Base-by-base conservation (phyloP, 257 asterid genomes). In the Nicotiana undulata region DNA sequence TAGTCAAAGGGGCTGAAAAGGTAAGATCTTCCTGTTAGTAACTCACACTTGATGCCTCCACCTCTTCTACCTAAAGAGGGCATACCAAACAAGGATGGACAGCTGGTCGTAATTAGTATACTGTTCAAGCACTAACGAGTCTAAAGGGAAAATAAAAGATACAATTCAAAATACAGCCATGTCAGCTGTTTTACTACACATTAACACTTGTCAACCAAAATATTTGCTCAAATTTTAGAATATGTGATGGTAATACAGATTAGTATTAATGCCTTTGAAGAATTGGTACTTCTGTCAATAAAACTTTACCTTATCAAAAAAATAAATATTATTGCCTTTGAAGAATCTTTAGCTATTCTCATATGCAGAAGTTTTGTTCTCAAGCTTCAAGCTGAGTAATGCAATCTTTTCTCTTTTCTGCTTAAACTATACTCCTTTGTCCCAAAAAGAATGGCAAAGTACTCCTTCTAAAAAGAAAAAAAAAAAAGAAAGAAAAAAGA, bases 1-100 rank as follows among this genome's bases (percentile, higher is more conserved):
- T 95, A 16, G 87, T 95, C 85, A 95, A 95, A 89, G 99, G 99
- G 63, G 98, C 98, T 29, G 98, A 93, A 87, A 95, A 95, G 98
- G 99, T 95, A 75, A 82, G 85, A 59, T 51, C 81, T 75, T 64
- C 49, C 46, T 82, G 20, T 55, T 67, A 58, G 37, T 60, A 72
- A 56, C 37, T 74, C 61, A 44, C 55, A n/a, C 24, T 34, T 0
- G 29, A 66, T 66, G 53, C 52, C 75, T 66, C 75, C 6, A 17
- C 11, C 10, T n/a, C 76, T n/a, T n/a, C n/a, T 40, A n/a, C 18
- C 56, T 37, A n/a, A 1, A 20, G 53, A 68, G 32, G 32, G 3
- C 31, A 20, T 6, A 70, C 6, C 46, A 70, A 46, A 72, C 77
- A 72, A 72, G 58, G 60, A 13, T 74, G 22, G 60, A 49, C 61